phyloP scores from a whole-genome alignment of 768 basidiomycete genomes.

The Russula abietina region DNA sequence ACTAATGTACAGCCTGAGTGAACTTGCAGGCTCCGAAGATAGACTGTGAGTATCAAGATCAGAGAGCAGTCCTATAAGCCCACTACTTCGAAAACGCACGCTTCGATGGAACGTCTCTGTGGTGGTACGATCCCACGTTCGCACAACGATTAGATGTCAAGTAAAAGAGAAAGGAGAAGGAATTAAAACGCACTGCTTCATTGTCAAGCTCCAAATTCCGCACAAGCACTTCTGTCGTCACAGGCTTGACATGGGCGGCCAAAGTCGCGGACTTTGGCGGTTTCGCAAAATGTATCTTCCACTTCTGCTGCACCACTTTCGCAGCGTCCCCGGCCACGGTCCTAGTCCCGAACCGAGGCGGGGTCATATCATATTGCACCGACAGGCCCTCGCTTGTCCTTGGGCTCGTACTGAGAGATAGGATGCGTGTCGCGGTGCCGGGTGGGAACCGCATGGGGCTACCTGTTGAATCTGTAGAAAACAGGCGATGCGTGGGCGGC shows the following conservation, averaged over 20 bases:
- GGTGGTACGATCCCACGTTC: background rate
- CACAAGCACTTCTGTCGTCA: constrained; percentile 29
- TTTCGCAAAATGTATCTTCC: constrained; percentile 40
- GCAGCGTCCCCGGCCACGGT: background rate
- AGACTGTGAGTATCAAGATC: background rate
- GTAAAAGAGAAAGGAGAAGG: background rate
- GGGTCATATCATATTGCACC: constrained; percentile 14
- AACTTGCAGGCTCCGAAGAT: constrained; percentile 15
- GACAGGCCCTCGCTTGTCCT: constrained; percentile 21
- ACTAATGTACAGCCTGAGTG: constrained; percentile 40
- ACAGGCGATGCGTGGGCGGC: background rate
- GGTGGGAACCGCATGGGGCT: constrained; percentile 7
- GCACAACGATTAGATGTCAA: background rate
- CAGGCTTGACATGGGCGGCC: constrained; percentile 29
- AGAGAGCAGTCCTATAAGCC: background rate
- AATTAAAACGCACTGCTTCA: constrained; percentile 35
- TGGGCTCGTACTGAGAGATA: constrained; percentile 13
- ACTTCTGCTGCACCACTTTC: constrained; percentile 28
- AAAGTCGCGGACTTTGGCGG: constrained; percentile 35
- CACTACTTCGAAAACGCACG: background rate
- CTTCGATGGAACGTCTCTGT: constrained; percentile 30
- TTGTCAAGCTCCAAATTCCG: constrained; percentile 35
- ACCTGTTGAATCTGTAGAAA: background rate
- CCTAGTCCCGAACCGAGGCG: constrained; percentile 7
- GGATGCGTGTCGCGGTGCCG: background rate